These are phyloP conservation scores for Cryphonectria japonica DNA, from an alignment of 2,329 filamentous ascomycete species.

Conservation along the genomic window DNA sequence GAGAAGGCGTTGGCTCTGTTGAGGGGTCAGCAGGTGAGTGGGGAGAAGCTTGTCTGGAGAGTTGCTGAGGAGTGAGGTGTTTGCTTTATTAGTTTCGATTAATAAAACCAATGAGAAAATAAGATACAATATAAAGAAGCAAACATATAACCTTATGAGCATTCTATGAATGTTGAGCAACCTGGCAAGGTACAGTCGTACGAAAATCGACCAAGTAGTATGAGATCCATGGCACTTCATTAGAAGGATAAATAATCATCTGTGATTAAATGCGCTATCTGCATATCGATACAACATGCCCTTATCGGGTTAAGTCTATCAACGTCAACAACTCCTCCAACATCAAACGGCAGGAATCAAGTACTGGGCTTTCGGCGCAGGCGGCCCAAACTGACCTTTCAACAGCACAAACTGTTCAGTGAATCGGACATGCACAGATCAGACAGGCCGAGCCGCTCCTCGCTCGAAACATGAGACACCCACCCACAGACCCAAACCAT, in stretches of 20 bases:
- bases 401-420: neutral
- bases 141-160: neutral
- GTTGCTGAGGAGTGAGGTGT: constrained; percentile 32
- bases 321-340: constrained; percentile 3
- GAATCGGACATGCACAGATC: constrained; percentile 3
- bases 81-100: too few relatives aligned
- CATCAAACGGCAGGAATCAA: constrained; percentile 14
- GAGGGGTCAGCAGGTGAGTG: constrained; percentile 33
- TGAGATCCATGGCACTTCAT: neutral
- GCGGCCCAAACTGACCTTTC: neutral
- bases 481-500: constrained; percentile 30
- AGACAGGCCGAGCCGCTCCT: constrained; percentile 29
- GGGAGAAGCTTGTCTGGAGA: constrained; percentile 38
- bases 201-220: too few relatives aligned
- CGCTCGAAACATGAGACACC: constrained; percentile 27
- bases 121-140: too few relatives aligned
- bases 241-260: neutral
- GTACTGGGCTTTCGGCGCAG: constrained; percentile 21
- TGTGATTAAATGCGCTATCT: neutral
- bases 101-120: neutral
- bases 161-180: too few relatives aligned
- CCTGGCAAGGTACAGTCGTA: too few relatives aligned
- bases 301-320: constrained; percentile 12
- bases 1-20: constrained; percentile 35
- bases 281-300: constrained; percentile 1